Percentiles rank a stretch among this genome's conserved stretches.
phyloP scores from a whole-genome alignment of 257 asterid species.

The Phtheirospermum japonicum region DNA sequence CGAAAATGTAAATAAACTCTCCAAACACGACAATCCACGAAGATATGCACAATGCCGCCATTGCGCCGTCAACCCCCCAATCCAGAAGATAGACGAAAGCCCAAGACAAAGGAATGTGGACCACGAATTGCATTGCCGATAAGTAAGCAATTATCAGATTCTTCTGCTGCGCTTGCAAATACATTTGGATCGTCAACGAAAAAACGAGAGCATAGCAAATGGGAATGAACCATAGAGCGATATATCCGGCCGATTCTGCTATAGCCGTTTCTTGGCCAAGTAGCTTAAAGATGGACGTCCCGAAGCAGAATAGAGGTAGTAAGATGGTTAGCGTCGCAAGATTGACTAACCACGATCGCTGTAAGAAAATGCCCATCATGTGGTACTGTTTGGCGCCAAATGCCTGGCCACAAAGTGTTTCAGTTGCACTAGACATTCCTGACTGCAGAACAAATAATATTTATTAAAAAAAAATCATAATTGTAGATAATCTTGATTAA shows the following conservation, averaged over 20 bases:
- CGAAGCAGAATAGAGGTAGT: conserved; percentile 66
- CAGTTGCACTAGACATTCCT: conserved; percentile 98
- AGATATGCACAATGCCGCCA: conserved; percentile 66
- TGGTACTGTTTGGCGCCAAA: conserved; percentile 86
- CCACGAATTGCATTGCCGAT: no score
- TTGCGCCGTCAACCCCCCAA: conserved; percentile 74
- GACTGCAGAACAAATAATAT: conserved; percentile 43
- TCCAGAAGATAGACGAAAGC: no score
- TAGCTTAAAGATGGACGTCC: conserved; percentile 55
- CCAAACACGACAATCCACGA: conserved; percentile 61
- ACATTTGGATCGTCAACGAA: no score
- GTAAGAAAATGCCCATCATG: conserved; percentile 94
- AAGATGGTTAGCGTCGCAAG: conserved; percentile 52
- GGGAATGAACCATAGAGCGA: conserved; percentile 65
- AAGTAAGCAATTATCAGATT: no score
- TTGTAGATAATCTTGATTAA: no score
- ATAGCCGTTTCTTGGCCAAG: conserved; percentile 61
- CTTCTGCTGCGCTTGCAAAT: no score
- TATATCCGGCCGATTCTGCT: conserved; percentile 63
- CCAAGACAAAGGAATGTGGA: no score
- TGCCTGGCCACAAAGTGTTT: conserved; percentile 94
- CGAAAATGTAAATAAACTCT: conserved; percentile 61
- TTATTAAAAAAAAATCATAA: no score
- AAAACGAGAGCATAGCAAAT: no score
- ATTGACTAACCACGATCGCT: conserved; percentile 89